Conservation (phyloP, 352 stramenopile species). For the Thalassiosira hispida region DNA sequence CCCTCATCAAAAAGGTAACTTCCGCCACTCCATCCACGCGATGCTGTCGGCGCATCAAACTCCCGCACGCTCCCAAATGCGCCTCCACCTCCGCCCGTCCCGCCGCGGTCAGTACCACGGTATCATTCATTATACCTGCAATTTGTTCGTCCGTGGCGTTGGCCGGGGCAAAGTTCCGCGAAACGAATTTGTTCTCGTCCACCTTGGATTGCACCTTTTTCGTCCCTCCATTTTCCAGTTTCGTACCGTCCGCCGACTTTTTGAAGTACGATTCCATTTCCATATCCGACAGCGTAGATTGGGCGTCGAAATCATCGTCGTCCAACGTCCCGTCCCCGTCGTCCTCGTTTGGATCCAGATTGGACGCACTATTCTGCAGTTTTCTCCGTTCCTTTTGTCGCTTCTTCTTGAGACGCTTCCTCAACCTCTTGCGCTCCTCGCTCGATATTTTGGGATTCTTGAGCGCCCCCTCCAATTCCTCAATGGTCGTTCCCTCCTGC, state of each 20-base stretch:
- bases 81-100: constrained; percentile 44
- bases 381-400: constrained; percentile 90
- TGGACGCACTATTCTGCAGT: constrained; percentile 32
- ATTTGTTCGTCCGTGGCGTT: constrained; percentile 32
- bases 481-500: constrained; percentile 63
- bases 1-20: constrained; percentile 72
- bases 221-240: constrained; percentile 30
- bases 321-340: no score
- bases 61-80: constrained; percentile 46
- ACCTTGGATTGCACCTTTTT: constrained; percentile 23
- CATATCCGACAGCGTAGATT: constrained; percentile 55
- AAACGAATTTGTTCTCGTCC: constrained; percentile 71
- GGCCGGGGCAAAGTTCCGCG: constrained; percentile 63
- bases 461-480: constrained; percentile 73
- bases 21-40: constrained; percentile 64
- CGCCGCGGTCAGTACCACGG: constrained; percentile 30
- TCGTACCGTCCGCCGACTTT: constrained; percentile 22
- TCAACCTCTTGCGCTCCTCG: constrained; percentile 93
- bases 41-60: constrained; percentile 47
- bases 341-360: constrained; percentile 39
- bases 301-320: constrained; percentile 19
- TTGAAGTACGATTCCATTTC: constrained; percentile 66
- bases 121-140: constrained; percentile 55
- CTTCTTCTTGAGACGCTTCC: constrained; percentile 94
- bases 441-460: constrained; percentile 71